These are phyloP conservation scores for Colletotrichum costaricense DNA, from an alignment of 2,329 filamentous ascomycete species.

Conservation along the genomic window DNA sequence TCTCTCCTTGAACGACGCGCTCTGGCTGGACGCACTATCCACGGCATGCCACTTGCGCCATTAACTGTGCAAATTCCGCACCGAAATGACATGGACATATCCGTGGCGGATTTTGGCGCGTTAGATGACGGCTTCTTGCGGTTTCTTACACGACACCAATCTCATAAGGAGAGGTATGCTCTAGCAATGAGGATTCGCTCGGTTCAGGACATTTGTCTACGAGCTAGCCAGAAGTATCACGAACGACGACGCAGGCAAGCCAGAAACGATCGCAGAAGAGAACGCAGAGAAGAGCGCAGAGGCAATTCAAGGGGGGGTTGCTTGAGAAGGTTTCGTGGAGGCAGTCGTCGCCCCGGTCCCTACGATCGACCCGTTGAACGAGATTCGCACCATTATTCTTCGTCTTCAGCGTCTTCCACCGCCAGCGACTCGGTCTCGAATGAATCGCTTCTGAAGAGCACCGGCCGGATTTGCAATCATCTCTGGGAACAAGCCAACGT, in stretches of 20 bases:
- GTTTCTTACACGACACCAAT: too few species aligned
- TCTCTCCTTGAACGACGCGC: background rate
- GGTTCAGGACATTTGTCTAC: slow-evolving; percentile 40
- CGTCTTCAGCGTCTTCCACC: background rate
- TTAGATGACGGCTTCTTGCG: too few species aligned
- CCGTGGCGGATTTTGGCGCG: too few species aligned
- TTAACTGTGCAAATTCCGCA: background rate
- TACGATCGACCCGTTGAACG: background rate
- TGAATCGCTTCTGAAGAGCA: slow-evolving; percentile 44
- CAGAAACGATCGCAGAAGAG: too few species aligned
- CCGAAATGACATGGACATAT: background rate
- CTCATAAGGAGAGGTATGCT: background rate
- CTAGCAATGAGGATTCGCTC: background rate
- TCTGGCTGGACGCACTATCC: background rate
- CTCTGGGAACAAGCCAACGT: slow-evolving; percentile 45
- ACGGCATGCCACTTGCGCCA: background rate
- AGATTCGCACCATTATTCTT: background rate
- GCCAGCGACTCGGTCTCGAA: slow-evolving; percentile 29
- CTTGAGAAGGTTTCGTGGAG: too few species aligned
- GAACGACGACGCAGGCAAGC: slow-evolving; percentile 24
- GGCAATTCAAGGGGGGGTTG: too few species aligned
- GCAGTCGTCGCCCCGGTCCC: background rate
- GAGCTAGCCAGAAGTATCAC: slow-evolving; percentile 39
- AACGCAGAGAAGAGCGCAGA: too few species aligned
- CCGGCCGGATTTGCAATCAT: slow-evolving; percentile 44